A percentile compares a stretch with the other conserved stretches of the same genome.
Conservation (phyloP, 2,329 filamentous ascomycete genomes). For the Sclerotinia subarctica region DNA sequence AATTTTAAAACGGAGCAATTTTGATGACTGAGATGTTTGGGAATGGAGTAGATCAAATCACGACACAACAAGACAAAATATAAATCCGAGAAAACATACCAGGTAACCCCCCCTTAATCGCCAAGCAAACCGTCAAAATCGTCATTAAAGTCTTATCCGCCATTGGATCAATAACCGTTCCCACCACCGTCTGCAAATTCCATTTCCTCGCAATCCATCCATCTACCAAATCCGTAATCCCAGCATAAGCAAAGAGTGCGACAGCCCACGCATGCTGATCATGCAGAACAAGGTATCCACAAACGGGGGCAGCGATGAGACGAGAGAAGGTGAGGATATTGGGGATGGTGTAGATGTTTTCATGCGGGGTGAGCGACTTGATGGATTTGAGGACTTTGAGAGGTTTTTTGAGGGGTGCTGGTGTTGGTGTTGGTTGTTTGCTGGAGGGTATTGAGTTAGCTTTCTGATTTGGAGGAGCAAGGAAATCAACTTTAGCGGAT, state of each 20-base stretch:
- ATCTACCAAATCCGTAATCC: conserved; percentile 86
- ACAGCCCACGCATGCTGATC: conserved; percentile 77
- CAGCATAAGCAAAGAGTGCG: conserved; percentile 86
- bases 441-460: not conserved
- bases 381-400: conserved; percentile 33
- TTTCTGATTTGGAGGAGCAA: not conserved
- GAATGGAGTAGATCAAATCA: not conserved
- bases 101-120: conserved; percentile 77
- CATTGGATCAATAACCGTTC: conserved; percentile 93
- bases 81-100: conserved; percentile 47
- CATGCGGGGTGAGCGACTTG: conserved; percentile 50
- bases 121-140: conserved; percentile 79
- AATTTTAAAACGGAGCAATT: too few species aligned
- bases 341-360: conserved; percentile 96
- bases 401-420: conserved; percentile 24
- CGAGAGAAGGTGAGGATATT: conserved; percentile 89
- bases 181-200: conserved; percentile 88
- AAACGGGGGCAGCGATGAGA: conserved; percentile 74
- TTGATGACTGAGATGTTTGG: not conserved
- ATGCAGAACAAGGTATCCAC: conserved; percentile 86
- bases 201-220: conserved; percentile 89
- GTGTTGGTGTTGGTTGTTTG: not conserved
- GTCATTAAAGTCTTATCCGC: conserved; percentile 97
- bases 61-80: too few species aligned
- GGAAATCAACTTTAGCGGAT: not conserved